Conservation (phyloP, 2,329 filamentous ascomycete species). For the Microascus cirrosus region DNA sequence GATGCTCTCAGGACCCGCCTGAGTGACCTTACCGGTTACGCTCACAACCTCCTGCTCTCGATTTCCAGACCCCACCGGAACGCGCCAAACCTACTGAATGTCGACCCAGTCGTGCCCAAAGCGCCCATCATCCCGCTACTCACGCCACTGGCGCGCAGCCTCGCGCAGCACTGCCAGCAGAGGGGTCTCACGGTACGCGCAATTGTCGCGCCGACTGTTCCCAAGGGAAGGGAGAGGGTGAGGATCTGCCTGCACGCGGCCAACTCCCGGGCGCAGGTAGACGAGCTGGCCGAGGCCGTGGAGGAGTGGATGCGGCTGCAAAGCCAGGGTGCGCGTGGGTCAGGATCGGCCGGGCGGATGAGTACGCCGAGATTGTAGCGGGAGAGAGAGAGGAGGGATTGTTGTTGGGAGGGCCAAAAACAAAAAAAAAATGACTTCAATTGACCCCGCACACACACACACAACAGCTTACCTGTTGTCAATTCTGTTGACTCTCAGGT, state of each 20-base stretch:
- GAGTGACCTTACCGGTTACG: conserved; percentile 29
- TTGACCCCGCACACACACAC: too few relatives aligned
- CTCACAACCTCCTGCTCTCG: conserved; percentile 29
- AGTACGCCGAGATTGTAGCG: not conserved
- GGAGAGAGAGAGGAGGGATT: too few relatives aligned
- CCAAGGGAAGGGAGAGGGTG: conserved; percentile 49
- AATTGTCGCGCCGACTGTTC: conserved; percentile 60
- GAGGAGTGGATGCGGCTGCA: conserved; percentile 30
- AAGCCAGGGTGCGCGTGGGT: not conserved
- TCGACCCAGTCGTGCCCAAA: conserved; percentile 23
- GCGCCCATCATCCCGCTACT: conserved; percentile 57
- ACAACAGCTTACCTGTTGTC: too few relatives aligned
- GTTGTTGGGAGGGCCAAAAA: too few relatives aligned
- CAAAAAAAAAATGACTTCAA: too few relatives aligned
- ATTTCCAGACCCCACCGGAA: conserved; percentile 13
- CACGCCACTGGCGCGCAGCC: conserved; percentile 41
- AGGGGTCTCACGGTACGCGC: conserved; percentile 49
- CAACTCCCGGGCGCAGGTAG: conserved; percentile 47
- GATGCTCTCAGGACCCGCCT: conserved; percentile 25
- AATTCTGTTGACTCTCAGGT: too few relatives aligned
- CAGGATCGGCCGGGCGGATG: not conserved
- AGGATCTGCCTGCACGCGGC: conserved; percentile 58
- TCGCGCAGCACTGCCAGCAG: conserved; percentile 50
- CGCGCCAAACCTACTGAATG: conserved; percentile 16
- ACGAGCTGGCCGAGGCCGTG: conserved; percentile 36